Conservation (phyloP, 768 basidiomycete species). For the Russula lepida region DNA sequence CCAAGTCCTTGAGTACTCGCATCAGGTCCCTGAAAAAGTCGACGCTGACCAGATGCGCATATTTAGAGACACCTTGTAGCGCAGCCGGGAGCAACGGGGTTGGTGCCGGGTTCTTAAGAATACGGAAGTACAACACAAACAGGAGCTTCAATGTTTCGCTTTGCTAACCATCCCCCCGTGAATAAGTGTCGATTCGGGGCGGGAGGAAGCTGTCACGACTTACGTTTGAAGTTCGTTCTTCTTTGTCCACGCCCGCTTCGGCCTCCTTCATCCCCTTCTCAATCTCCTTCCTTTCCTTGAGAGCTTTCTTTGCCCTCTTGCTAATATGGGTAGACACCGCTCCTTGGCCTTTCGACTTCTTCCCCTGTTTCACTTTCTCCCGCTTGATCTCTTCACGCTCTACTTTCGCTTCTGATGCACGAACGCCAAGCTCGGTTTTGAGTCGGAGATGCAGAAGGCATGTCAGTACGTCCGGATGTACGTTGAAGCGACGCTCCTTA, state of each 20-base stretch:
- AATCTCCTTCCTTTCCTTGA: conserved; percentile 86
- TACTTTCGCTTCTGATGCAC: conserved; percentile 62
- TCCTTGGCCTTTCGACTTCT: conserved; percentile 27
- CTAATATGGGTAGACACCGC: conserved; percentile 68
- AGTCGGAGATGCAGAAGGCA: conserved; percentile 81
- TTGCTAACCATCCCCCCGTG: conserved; percentile 47
- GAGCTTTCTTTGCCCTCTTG: conserved; percentile 81
- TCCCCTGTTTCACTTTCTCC: conserved; percentile 33
- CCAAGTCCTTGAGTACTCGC: conserved; percentile 71
- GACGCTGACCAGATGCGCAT: conserved; percentile 93
- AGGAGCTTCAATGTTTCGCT: conserved; percentile 97
- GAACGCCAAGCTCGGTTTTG: conserved; percentile 73
- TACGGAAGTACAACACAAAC: conserved; percentile 94
- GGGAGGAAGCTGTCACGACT: conserved; percentile 29
- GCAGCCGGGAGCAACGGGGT: conserved; percentile 79
- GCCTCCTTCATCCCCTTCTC: conserved; percentile 90
- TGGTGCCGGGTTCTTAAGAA: conserved; percentile 77
- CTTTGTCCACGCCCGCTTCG: conserved; percentile 86
- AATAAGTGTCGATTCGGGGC: conserved; percentile 4
- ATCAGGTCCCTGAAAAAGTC: conserved; percentile 98
- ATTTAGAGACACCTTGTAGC: conserved; percentile 85
- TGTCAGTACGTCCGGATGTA: conserved; percentile 82
- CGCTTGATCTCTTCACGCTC: conserved; percentile 41
- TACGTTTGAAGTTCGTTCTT: conserved; percentile 77
- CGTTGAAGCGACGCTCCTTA: conserved; percentile 84